Percentiles rank a stretch among this genome's conserved stretches.
phyloP scores from a whole-genome alignment of 75 land plant species.

The Picea glauca region DNA sequence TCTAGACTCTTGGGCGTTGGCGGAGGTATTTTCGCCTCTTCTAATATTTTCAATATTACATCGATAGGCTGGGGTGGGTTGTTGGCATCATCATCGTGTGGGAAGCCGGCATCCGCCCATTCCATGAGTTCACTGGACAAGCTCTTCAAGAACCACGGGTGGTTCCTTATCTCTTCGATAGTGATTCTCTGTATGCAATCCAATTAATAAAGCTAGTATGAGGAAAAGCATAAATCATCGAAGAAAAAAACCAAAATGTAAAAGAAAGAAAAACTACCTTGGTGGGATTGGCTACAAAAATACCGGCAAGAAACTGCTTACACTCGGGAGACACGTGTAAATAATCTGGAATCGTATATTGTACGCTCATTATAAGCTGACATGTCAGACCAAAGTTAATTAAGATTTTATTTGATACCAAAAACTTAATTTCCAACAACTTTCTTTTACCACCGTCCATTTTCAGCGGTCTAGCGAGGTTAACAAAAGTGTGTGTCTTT shows the following conservation, averaged over 20 bases:
- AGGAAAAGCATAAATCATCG: too few species aligned
- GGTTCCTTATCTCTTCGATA: slow-evolving; percentile 16
- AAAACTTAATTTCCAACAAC: too few species aligned
- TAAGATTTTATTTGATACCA: too few species aligned
- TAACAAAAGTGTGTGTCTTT: too few species aligned
- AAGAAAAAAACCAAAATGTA: too few species aligned
- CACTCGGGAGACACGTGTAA: slow-evolving; percentile 52
- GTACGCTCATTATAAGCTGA: slow-evolving; percentile 57
- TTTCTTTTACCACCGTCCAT: too few species aligned
- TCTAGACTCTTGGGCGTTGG: background rate
- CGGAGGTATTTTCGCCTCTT: slow-evolving; percentile 11
- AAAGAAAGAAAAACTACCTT: slow-evolving; percentile 20
- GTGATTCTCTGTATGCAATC: background rate
- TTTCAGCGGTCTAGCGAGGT: too few species aligned
- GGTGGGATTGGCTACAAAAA: slow-evolving; percentile 65
- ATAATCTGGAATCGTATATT: slow-evolving; percentile 60
- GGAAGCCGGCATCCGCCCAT: too few species aligned
- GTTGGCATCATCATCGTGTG: too few species aligned
- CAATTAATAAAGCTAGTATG: too few species aligned
- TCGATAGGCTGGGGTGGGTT: slow-evolving; percentile 7
- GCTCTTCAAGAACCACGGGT: slow-evolving; percentile 18
- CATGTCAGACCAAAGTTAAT: background rate
- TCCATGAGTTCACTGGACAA: too few species aligned
- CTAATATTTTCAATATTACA: slow-evolving; percentile 14
- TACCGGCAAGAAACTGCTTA: slow-evolving; percentile 43